Percentiles rank a stretch among this genome's conserved stretches.
Evolutionary conservation across 805 yeast genomes (phyloP).

Genomic region (Myxozyma monticola): DNA sequence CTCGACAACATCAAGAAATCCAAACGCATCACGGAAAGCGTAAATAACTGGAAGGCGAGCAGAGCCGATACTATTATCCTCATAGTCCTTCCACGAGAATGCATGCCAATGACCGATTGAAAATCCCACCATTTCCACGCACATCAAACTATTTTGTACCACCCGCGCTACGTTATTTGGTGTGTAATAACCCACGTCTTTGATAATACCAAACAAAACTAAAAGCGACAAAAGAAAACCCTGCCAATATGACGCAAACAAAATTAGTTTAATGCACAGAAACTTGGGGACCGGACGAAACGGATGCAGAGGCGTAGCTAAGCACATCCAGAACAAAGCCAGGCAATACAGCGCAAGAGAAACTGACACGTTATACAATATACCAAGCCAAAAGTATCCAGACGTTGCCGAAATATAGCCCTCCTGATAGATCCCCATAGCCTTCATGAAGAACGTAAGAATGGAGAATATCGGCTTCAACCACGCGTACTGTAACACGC

Average conservation of each 20-base stretch:
- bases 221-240: slow-evolving; percentile 56
- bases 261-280: slow-evolving; percentile 86
- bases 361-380: slow-evolving; percentile 77
- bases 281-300: slow-evolving; percentile 85
- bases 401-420: slow-evolving; percentile 51
- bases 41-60: slow-evolving; percentile 58
- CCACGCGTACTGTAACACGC: slow-evolving; percentile 93
- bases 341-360: slow-evolving; percentile 78
- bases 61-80: slow-evolving; percentile 64
- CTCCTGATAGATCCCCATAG: slow-evolving; percentile 52
- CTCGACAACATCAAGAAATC: slow-evolving; percentile 70
- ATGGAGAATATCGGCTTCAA: slow-evolving; percentile 79
- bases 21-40: slow-evolving; percentile 77
- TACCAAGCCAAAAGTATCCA: slow-evolving; percentile 61
- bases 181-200: slow-evolving; percentile 40
- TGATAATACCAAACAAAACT: slow-evolving; percentile 37
- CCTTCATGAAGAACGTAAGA: slow-evolving; percentile 49
- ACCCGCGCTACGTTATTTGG: slow-evolving; percentile 50
- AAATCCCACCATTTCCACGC: slow-evolving; percentile 81
- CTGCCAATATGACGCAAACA: slow-evolving; percentile 99
- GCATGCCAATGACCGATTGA: slow-evolving; percentile 88
- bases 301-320: slow-evolving; percentile 71
- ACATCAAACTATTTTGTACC: slow-evolving; percentile 75
- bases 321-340: slow-evolving; percentile 89
- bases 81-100: slow-evolving; percentile 74